Percentiles rank a stretch among this genome's conserved stretches.
phyloP scores from a whole-genome alignment of 768 basidiomycete genomes.

The Xanthoconium stramineum region DNA sequence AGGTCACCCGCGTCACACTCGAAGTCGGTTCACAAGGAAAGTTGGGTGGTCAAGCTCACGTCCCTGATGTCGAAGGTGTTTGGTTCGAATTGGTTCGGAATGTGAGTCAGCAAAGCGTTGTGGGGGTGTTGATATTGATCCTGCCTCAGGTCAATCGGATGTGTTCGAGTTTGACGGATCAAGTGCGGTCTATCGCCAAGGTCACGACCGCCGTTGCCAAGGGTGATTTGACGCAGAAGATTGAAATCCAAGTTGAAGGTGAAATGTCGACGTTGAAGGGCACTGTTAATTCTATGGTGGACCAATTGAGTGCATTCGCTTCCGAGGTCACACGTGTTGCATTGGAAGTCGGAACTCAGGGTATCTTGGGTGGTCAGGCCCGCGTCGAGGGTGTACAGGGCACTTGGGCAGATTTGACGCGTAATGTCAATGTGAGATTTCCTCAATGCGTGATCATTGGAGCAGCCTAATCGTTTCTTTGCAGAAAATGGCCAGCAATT shows the following conservation, averaged over 20 bases:
- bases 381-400: conserved; percentile 89
- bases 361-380: conserved; percentile 88
- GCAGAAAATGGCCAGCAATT: conserved; percentile 84
- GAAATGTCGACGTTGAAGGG: conserved; percentile 84
- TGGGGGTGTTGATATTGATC: conserved; percentile 8
- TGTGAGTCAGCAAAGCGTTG: conserved; percentile 35
- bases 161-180: conserved; percentile 77
- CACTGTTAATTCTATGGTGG: conserved; percentile 94
- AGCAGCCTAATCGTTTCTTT: background rate
- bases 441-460: background rate
- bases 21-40: conserved; percentile 89
- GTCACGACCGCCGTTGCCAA: conserved; percentile 89
- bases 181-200: conserved; percentile 78
- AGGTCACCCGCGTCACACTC: conserved; percentile 80
- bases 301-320: conserved; percentile 82
- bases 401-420: conserved; percentile 88
- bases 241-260: conserved; percentile 84
- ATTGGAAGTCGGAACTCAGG: conserved; percentile 86
- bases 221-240: conserved; percentile 90
- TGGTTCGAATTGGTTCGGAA: conserved; percentile 81
- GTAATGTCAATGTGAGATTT: conserved; percentile 76
- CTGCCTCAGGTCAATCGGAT: conserved; percentile 63
- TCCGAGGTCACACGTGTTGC: conserved; percentile 82
- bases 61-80: conserved; percentile 90
- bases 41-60: conserved; percentile 83